Evolutionary conservation across 805 yeast genomes (phyloP).

Genomic region (Metschnikowia proteae): DNA sequence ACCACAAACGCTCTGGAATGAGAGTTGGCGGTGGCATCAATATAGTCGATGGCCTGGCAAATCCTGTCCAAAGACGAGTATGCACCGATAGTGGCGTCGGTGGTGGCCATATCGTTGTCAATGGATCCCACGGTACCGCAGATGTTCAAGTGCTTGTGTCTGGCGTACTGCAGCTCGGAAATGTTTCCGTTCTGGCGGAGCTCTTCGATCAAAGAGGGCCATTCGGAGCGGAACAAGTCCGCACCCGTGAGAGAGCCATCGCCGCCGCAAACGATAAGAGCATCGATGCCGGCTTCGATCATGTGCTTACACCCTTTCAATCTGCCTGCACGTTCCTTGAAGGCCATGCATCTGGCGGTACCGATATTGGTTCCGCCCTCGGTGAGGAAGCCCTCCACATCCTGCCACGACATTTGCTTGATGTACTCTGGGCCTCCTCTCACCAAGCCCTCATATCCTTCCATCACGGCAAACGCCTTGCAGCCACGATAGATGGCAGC

Average conservation of each 20-base stretch:
- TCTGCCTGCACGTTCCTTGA: conserved; percentile 64
- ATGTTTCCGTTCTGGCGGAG: conserved; percentile 45
- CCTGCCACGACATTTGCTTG: conserved; percentile 65
- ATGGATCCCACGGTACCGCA: conserved; percentile 81
- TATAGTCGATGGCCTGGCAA: conserved; percentile 71
- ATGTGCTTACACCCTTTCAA: conserved; percentile 60
- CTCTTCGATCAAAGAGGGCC: conserved; percentile 69
- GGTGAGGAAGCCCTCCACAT: conserved; percentile 66
- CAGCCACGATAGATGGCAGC: conserved; percentile 64
- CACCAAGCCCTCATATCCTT: conserved; percentile 73
- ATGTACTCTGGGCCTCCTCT: conserved; percentile 55
- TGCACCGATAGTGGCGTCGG: conserved; percentile 80
- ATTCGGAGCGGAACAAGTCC: conserved; percentile 68
- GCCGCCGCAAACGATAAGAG: conserved; percentile 77
- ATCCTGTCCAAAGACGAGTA: conserved; percentile 74
- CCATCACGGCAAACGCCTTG: conserved; percentile 63
- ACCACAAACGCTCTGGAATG: conserved; percentile 81
- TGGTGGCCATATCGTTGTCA: conserved; percentile 81
- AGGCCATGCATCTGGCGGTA: conserved; percentile 69
- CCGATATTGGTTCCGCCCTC: conserved; percentile 78
- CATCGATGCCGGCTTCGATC: conserved; percentile 71
- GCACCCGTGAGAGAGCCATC: conserved; percentile 84
- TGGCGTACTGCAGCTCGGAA: conserved; percentile 42
- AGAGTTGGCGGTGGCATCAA: conserved; percentile 79
- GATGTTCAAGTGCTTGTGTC: conserved; percentile 57